Percentiles rank a stretch among this genome's conserved stretches.
Conservation (phyloP, 2,329 filamentous ascomycete genomes). For the Trichoderma sp. region DNA sequence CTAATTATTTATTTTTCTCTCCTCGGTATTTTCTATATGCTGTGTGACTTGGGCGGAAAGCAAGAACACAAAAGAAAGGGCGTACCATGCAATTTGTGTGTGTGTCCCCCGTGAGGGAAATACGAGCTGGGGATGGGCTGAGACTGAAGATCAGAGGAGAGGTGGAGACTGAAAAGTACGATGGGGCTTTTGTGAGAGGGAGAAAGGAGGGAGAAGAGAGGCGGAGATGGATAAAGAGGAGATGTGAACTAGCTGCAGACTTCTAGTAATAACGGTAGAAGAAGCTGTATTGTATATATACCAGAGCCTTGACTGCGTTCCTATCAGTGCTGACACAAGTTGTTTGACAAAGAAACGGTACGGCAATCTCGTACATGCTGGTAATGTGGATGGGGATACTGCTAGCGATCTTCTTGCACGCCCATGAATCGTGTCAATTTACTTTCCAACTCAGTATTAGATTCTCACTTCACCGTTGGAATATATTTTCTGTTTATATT, state of each 20-base stretch:
- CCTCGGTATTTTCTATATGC: neutral
- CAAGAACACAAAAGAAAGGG: neutral
- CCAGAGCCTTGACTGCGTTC: conserved; percentile 1
- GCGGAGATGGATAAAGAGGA: neutral
- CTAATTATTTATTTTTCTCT: neutral
- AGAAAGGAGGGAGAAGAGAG: neutral
- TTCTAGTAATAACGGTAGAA: conserved; percentile 12
- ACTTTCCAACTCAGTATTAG: neutral
- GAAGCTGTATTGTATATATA: conserved; percentile 30
- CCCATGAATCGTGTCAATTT: neutral
- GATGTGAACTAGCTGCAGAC: neutral
- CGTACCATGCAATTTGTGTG: neutral
- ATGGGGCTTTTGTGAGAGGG: neutral
- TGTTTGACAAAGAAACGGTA: neutral
- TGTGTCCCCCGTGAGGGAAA: neutral
- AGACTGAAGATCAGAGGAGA: neutral
- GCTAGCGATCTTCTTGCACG: neutral
- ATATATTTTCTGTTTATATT: neutral
- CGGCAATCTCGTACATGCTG: neutral
- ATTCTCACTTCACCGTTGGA: no score
- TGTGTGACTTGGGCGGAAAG: neutral
- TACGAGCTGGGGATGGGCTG: neutral
- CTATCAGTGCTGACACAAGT: neutral
- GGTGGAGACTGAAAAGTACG: neutral
- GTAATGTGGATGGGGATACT: neutral